Base-by-base conservation (phyloP, 1,284 basidiomycete genomes). In the Pseudozyma sp. region DNA sequence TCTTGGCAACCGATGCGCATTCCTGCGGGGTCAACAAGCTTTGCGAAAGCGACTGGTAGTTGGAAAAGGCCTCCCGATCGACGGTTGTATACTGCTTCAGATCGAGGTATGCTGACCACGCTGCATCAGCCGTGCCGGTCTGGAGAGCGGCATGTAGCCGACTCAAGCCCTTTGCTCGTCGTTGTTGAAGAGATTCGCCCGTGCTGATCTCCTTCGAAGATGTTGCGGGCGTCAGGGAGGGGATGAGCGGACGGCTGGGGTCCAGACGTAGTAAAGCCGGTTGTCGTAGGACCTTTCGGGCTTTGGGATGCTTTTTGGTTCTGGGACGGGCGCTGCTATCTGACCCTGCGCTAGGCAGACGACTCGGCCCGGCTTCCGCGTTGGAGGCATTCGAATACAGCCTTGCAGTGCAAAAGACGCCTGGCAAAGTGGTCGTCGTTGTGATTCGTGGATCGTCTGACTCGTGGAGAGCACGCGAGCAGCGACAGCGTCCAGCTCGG, bases 121-220 rank as follows among this genome's bases (percentile, higher is more conserved):
- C 67, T 5, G 39, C 48, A 35, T 69, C 67, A 29, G 61, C 52
- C 14, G 61, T 52, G 35, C 67, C 67, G 17, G 43, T 35, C 40
- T 60, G 60, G 3, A 69, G 39, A 24, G 67, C 61, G 9, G 30
- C 44, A 24, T 69, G 61, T n/a, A 69, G 49, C 14, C 53, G 56
- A 16, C 53, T 48, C 11, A 60, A 45, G n/a, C 39, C 51, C 37
- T 60, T 59, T 9, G 61, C 67, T 40, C 46, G 55, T 29, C n/a
- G 40, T 31, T 59, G 56, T 13, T 46, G 29, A 1, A 45, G 16
- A 9, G 8, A 14, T 5, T 16, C 17, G 14, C 29, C 24, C 13
- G 43, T 10, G 5, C 19, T 10, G 5, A 14, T 42, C 6, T 29
- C 16, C 4, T 43, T 5, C 10, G 2, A 7, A 17, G 33, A 19